Conservation (phyloP, 106 monocot species). For the Platanthera zijinensis region DNA sequence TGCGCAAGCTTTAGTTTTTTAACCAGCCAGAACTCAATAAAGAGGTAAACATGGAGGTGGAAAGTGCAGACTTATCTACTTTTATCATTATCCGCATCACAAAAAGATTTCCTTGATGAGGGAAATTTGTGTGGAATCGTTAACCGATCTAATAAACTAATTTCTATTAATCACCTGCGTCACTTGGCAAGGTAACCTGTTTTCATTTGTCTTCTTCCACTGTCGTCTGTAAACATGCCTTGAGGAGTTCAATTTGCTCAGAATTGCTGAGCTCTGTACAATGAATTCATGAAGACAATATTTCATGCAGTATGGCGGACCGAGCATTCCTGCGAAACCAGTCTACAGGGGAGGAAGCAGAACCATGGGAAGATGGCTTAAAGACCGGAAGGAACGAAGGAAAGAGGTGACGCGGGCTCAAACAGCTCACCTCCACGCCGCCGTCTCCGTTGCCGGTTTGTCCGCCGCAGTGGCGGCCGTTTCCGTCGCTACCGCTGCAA, state of each 20-base stretch:
- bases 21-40: neutral
- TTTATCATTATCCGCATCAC: neutral
- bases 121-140: neutral
- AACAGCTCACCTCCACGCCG: conserved; percentile 74
- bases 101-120: neutral
- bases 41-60: neutral
- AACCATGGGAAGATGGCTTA: conserved; percentile 73
- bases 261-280: neutral
- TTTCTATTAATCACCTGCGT: neutral
- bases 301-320: conserved; percentile 44
- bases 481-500: conserved; percentile 28
- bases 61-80: neutral
- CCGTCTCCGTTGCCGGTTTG: conserved; percentile 66
- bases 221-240: neutral
- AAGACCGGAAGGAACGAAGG: conserved; percentile 59
- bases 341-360: conserved; percentile 2
- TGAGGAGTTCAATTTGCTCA: neutral
- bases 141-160: neutral
- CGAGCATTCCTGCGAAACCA: conserved; percentile 20
- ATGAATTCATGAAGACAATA: neutral
- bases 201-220: neutral
- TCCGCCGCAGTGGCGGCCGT: conserved; percentile 60
- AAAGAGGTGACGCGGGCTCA: conserved; percentile 77
- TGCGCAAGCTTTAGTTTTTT: neutral
- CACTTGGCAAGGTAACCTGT: neutral